Evolutionary conservation across 371 early-diverging fungal species (phyloP).

Genomic region (Ordospora pajunii): DNA sequence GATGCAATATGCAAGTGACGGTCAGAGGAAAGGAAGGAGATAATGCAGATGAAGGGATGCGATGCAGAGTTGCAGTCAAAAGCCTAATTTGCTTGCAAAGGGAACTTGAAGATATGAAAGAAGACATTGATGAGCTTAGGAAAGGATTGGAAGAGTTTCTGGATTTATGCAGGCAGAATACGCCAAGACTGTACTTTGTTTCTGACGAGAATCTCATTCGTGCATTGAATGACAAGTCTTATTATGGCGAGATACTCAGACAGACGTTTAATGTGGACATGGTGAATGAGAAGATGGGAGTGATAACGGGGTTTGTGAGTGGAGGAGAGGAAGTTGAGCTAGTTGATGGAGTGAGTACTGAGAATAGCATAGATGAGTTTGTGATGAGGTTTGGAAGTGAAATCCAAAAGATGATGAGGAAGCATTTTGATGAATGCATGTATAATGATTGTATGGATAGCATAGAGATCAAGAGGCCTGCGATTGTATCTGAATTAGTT

Average conservation of each 20-base stretch:
- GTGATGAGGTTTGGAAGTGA: background rate
- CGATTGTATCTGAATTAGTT: conserved; percentile 2
- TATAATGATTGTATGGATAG: background rate
- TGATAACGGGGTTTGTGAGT: conserved; percentile 1
- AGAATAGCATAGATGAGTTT: background rate
- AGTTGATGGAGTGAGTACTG: background rate
- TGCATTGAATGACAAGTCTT: conserved; percentile 50
- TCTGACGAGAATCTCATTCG: conserved; percentile 64
- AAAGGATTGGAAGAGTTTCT: background rate
- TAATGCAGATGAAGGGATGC: no score
- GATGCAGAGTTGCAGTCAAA: no score
- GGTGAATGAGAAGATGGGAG: background rate
- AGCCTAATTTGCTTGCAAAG: background rate
- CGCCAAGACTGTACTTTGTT: conserved; percentile 63
- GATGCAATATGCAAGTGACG: no score
- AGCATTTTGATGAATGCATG: background rate
- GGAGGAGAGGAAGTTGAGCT: conserved; percentile 2
- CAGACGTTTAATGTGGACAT: conserved; percentile 25
- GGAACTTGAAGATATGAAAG: background rate
- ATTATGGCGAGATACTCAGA: background rate
- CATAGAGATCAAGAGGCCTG: background rate
- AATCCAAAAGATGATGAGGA: background rate
- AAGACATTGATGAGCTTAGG: background rate
- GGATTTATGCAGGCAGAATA: background rate
- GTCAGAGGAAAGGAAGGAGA: no score